Evolutionary conservation across 768 basidiomycete species (phyloP), one percentile per base, ranked within the genome.

Genomic region (Calocybe indica): DNA sequence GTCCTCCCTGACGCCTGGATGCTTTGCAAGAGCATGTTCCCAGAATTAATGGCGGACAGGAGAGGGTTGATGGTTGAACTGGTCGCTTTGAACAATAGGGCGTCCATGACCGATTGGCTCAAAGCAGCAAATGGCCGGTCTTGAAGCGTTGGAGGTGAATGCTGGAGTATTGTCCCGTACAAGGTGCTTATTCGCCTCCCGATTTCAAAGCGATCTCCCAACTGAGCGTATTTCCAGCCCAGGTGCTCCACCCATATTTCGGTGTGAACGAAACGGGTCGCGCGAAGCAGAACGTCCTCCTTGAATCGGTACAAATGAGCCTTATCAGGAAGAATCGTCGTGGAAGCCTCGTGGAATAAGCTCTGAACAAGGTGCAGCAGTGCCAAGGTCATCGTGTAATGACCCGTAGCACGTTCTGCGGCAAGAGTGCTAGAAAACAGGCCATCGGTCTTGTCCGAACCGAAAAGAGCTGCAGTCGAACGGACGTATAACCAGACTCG

Each of bases 401-500:
- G 74, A 9, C 88, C 88, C 3, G 82, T 75, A 31, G 80, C 68
- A 14, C 88, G 74, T 62, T 92, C 86, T 3, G 78, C 66, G 1
- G 84, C 75, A 51, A 95, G 68, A n/a, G 83, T 79, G 37, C 76
- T 71, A 3, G 83, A 80, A 5, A 80, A 79, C 51, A 80, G 79
- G 7, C 79, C 82, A 30, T 73, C 65, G 5, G 66, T 60, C 38
- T 71, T 71, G 22, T 79, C 80, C 5, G 81, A 72, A 12, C 87
- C 85, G 55, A 95, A 91, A 28, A 96, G 74, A 14, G 82, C 76
- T 0, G 78, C 71, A 0, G 91, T 86, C 5, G 87, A 86, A 9
- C 91, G 83, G 13, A 94, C 78, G 57, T 88, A 93, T 7, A 92
- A 70, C 92, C 92, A 95, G 15, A 94, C 88, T 2, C 86, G 78